Evolutionary conservation across 192 early-diverging fungal species (phyloP).

Genomic region (Coemansia sp.): DNA sequence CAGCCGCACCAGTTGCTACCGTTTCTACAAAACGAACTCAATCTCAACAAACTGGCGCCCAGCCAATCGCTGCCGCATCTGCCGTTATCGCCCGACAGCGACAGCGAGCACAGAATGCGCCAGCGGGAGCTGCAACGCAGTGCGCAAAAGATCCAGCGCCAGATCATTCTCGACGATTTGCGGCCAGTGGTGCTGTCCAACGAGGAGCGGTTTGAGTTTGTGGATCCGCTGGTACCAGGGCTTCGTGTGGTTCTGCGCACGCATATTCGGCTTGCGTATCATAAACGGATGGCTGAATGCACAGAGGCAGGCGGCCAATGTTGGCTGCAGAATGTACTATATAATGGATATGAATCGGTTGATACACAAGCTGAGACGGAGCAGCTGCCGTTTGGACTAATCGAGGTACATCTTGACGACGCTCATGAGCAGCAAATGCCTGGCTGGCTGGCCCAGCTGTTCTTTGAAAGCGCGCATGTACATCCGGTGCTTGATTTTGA

Average conservation of each 20-base stretch:
- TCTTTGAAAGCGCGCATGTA: slow-evolving; percentile 39
- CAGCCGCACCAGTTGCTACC: slow-evolving; percentile 28
- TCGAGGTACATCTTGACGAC: slow-evolving; percentile 34
- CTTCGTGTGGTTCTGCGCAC: slow-evolving; percentile 34
- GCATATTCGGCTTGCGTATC: slow-evolving; percentile 15
- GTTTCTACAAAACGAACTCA: slow-evolving; percentile 46
- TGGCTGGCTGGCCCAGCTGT: slow-evolving; percentile 37
- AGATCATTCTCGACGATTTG: slow-evolving; percentile 40
- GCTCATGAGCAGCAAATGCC: slow-evolving; percentile 23
- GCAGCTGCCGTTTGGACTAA: slow-evolving; percentile 19
- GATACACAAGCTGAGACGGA: not conserved
- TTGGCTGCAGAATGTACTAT: slow-evolving; percentile 19
- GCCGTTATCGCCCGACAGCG: slow-evolving; percentile 12
- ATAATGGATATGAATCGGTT: not conserved
- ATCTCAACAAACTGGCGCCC: slow-evolving; percentile 32
- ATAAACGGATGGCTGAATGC: slow-evolving; percentile 7
- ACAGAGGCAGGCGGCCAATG: not conserved
- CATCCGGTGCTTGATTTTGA: slow-evolving; percentile 52
- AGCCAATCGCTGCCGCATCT: slow-evolving; percentile 2
- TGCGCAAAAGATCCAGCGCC: slow-evolving; percentile 44
- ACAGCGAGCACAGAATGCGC: not conserved
- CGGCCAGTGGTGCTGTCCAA: slow-evolving; percentile 20
- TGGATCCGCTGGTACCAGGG: slow-evolving; percentile 12
- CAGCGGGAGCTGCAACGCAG: slow-evolving; percentile 28
- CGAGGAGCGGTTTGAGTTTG: slow-evolving; percentile 42